Conservation (phyloP, 331 rosid genomes). For the Prunus yedoensis region DNA sequence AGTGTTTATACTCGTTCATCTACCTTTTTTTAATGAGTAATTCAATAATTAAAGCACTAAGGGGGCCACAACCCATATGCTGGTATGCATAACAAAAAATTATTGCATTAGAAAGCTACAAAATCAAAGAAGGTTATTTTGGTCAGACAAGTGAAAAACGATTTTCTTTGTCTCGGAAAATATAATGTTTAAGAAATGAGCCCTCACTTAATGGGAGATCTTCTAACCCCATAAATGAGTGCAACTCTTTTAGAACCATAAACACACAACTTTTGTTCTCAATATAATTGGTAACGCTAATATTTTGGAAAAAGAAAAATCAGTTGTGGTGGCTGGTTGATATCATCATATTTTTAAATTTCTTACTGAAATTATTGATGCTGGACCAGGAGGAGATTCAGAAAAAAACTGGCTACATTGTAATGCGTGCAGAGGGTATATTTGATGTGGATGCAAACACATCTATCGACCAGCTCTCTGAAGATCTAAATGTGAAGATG, state of each 20-base stretch:
- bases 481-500: conserved; percentile 88
- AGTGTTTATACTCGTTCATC: conserved; percentile 4
- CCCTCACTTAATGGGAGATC: not conserved
- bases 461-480: conserved; percentile 93
- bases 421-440: conserved; percentile 95
- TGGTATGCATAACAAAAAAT: not conserved
- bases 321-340: not conserved
- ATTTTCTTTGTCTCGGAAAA: not conserved
- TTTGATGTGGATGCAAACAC: conserved; percentile 99
- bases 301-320: conserved; percentile 10
- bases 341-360: not conserved
- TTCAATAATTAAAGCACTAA: not conserved
- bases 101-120: not conserved
- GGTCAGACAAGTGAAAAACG: not conserved
- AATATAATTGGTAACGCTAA: not conserved
- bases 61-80: not conserved
- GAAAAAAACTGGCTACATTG: conserved; percentile 95
- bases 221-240: not conserved
- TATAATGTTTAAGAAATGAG: conserved; percentile 1
- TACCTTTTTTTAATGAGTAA: not conserved
- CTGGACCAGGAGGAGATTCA: conserved; percentile 90
- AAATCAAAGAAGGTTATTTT: not conserved
- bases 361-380: conserved; percentile 20
- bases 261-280: not conserved
- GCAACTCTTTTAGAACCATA: not conserved